Percentiles rank a stretch among this genome's conserved stretches.
phyloP scores from a whole-genome alignment of 2,329 filamentous ascomycete genomes.

The Penicillium sp. region DNA sequence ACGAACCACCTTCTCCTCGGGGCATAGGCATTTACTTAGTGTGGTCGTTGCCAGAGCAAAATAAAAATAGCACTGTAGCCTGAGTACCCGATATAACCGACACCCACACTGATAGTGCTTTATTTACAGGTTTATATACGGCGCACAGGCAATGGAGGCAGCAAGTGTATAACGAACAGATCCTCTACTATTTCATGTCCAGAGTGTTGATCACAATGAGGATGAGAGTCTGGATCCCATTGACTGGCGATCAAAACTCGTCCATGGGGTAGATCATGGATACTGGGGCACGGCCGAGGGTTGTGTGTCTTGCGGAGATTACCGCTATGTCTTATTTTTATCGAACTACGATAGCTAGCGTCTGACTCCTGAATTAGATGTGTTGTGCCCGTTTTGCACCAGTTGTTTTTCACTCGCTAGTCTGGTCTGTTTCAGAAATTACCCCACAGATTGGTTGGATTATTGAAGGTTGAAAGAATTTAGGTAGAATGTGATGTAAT shows the following conservation, averaged over 20 bases:
- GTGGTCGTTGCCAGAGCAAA: background rate
- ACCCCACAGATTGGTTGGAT: background rate
- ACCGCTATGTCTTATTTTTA: background rate
- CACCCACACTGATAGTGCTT: background rate
- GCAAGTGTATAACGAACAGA: background rate
- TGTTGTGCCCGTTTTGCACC: background rate
- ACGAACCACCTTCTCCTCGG: background rate
- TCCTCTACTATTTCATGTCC: background rate
- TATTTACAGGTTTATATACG: no score
- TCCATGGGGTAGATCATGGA: slow-evolving; percentile 7
- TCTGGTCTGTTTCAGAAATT: background rate
- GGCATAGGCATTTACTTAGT: background rate
- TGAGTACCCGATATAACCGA: background rate
- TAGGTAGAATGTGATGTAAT: background rate
- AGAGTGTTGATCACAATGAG: slow-evolving; percentile 1
- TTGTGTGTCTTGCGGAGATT: slow-evolving; percentile 6
- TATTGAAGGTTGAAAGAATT: background rate
- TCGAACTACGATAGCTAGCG: background rate
- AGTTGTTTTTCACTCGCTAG: background rate
- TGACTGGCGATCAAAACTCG: slow-evolving; percentile 2
- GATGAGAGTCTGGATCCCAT: slow-evolving; percentile 1
- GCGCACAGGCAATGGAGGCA: background rate
- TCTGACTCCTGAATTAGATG: background rate
- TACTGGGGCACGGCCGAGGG: background rate
- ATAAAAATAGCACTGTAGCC: background rate